phyloP scores from a whole-genome alignment of 306 rosid species.

The Carpinus viminea region DNA sequence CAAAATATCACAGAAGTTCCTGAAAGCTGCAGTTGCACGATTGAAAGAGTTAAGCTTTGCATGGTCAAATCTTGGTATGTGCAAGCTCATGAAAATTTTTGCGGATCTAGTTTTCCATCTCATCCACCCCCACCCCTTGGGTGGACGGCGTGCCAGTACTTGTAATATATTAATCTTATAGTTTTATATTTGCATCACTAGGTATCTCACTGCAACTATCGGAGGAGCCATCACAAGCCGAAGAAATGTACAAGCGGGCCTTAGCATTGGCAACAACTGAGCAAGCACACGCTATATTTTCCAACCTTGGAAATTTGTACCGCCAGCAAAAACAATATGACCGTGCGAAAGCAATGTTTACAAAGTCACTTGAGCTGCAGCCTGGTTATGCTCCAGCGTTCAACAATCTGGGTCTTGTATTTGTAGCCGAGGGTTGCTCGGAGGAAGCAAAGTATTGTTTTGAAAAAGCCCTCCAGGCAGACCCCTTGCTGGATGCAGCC shows the following conservation, averaged over 20 bases:
- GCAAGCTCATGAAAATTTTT: not conserved
- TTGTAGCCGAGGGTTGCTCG: conserved; percentile 84
- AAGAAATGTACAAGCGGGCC: conserved; percentile 78
- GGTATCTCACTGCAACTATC: conserved; percentile 89
- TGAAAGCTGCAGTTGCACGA: conserved; percentile 79
- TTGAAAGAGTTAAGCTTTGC: conserved; percentile 68
- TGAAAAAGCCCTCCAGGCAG: conserved; percentile 76
- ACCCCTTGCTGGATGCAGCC: conserved; percentile 84
- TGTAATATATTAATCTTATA: not conserved
- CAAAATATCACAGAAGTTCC: conserved; percentile 71
- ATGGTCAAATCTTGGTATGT: conserved; percentile 88
- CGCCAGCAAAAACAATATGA: conserved; percentile 81
- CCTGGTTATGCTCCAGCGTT: conserved; percentile 95
- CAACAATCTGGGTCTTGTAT: conserved; percentile 89
- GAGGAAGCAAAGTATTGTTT: conserved; percentile 93
- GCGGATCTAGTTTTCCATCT: not conserved
- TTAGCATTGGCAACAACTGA: conserved; percentile 62
- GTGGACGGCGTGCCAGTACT: not conserved
- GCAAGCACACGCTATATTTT: conserved; percentile 65
- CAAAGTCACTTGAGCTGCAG: conserved; percentile 79
- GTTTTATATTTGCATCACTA: conserved; percentile 32
- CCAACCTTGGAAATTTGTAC: conserved; percentile 87
- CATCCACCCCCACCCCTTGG: not conserved
- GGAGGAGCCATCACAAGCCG: conserved; percentile 65
- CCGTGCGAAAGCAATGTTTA: conserved; percentile 88